These are phyloP conservation scores for Salvia splendens DNA, from an alignment of 257 asterid species.

Conservation along the genomic window DNA sequence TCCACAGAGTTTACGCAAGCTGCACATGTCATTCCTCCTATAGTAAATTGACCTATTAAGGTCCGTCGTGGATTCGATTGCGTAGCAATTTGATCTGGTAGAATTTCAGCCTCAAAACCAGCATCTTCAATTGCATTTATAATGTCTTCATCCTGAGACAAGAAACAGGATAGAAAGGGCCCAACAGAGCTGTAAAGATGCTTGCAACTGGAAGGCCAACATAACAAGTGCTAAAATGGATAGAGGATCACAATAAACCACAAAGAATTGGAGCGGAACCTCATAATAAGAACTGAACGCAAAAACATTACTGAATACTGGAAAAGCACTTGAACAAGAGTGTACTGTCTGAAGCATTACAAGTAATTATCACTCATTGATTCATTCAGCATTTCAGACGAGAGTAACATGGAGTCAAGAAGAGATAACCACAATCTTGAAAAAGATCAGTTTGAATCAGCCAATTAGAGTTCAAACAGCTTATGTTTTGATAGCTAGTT, in stretches of 20 bases:
- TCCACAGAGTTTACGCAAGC: slow-evolving; percentile 95
- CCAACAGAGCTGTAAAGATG: neutral
- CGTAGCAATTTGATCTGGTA: slow-evolving; percentile 55
- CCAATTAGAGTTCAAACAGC: neutral
- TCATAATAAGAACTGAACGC: neutral
- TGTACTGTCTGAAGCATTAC: neutral
- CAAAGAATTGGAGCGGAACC: neutral
- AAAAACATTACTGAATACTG: neutral
- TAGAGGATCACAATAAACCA: slow-evolving; percentile 6
- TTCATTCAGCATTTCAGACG: slow-evolving; percentile 6
- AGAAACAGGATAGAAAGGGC: slow-evolving; percentile 19
- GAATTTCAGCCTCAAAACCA: slow-evolving; percentile 88
- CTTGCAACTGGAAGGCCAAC: neutral
- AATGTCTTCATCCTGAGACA: slow-evolving; percentile 74
- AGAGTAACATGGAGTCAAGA: neutral
- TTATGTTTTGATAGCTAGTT: neutral
- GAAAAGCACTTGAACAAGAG: neutral
- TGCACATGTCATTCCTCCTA: slow-evolving; percentile 97
- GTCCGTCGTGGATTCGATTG: slow-evolving; percentile 43
- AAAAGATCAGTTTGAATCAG: slow-evolving; percentile 11
- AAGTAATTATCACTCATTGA: neutral
- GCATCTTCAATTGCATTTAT: slow-evolving; percentile 88
- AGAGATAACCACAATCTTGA: neutral
- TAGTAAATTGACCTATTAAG: slow-evolving; percentile 76
- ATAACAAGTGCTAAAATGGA: neutral